These are phyloP conservation scores for Hymenoscyphus albidus DNA, from an alignment of 2,329 filamentous ascomycete species.

Conservation along the genomic window DNA sequence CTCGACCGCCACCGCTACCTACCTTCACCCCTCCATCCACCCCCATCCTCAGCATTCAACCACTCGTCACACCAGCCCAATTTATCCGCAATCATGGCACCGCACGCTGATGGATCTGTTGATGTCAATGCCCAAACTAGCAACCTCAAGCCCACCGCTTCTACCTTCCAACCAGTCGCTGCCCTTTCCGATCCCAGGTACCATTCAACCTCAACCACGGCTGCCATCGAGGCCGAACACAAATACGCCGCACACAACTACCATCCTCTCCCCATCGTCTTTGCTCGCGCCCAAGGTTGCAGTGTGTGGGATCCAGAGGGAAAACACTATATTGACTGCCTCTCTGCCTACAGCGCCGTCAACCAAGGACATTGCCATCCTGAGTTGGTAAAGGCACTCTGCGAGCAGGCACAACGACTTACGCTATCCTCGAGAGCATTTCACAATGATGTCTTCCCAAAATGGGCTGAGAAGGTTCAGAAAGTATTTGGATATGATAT, in stretches of 20 bases:
- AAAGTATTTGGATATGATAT: slow-evolving; percentile 92
- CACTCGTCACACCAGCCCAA: not conserved
- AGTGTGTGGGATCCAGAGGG: slow-evolving; percentile 97
- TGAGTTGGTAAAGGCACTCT: slow-evolving; percentile 84
- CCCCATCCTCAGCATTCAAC: not conserved
- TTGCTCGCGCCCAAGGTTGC: slow-evolving; percentile 77
- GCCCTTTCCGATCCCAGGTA: slow-evolving; percentile 40
- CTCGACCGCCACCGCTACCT: not conserved
- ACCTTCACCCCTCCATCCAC: not conserved
- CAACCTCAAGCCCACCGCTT: slow-evolving; percentile 34
- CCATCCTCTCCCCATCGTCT: slow-evolving; percentile 92
- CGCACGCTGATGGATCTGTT: slow-evolving; percentile 49
- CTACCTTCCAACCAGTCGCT: slow-evolving; percentile 32
- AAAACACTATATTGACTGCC: slow-evolving; percentile 92
- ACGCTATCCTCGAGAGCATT: slow-evolving; percentile 94
- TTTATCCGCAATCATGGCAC: slow-evolving; percentile 47
- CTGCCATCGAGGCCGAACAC: slow-evolving; percentile 77
- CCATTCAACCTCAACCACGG: slow-evolving; percentile 74
- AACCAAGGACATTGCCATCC: slow-evolving; percentile 99
- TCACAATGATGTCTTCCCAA: slow-evolving; percentile 97
- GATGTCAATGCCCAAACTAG: slow-evolving; percentile 34
- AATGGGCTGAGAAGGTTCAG: slow-evolving; percentile 90
- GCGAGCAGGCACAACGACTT: slow-evolving; percentile 82
- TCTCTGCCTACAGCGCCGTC: slow-evolving; percentile 95
- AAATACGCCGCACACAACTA: slow-evolving; percentile 96